Evolutionary conservation across 2,329 filamentous ascomycete species (phyloP).

Genomic region (Sclerotinia sclerotiorum): DNA sequence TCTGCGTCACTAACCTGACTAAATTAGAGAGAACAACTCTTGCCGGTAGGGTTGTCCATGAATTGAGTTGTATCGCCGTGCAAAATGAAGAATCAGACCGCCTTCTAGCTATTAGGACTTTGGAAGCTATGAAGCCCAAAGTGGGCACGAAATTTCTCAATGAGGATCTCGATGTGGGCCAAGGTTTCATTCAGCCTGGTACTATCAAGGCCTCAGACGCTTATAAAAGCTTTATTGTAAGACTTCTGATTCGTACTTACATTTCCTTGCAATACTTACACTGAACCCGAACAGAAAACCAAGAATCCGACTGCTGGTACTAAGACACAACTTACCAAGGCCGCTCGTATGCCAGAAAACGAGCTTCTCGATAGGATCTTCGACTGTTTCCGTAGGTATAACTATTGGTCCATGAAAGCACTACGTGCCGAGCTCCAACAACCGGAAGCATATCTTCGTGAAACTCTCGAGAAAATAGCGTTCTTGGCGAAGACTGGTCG

Average conservation of each 20-base stretch:
- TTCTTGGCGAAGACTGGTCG: constrained; percentile 78
- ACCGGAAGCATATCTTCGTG: constrained; percentile 89
- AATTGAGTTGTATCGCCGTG: constrained; percentile 72
- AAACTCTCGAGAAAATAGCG: constrained; percentile 79
- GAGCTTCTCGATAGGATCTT: constrained; percentile 85
- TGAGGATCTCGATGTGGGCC: constrained; percentile 35
- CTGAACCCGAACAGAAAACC: constrained; percentile 50
- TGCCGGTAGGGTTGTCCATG: constrained; percentile 70
- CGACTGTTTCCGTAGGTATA: constrained; percentile 77
- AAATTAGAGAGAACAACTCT: constrained; percentile 70
- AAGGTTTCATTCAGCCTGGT: constrained; percentile 57
- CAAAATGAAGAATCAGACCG: constrained; percentile 68
- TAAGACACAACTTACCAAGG: constrained; percentile 74
- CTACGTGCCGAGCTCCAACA: constrained; percentile 77
- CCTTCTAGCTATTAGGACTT: constrained; percentile 58
- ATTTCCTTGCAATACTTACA: constrained; percentile 12
- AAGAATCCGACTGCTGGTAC: constrained; percentile 52
- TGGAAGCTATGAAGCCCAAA: constrained; percentile 61
- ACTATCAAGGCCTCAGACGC: constrained; percentile 46
- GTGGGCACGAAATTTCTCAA: constrained; percentile 49
- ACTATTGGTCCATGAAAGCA: constrained; percentile 91
- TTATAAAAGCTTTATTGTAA: constrained; percentile 58
- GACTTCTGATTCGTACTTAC: constrained; percentile 42
- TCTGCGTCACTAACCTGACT: constrained; percentile 39
- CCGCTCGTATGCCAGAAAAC: constrained; percentile 84